Evolutionary conservation across 202 grass and related monocot genomes (phyloP).

Genomic region (Schoenoplectus triqueter): DNA sequence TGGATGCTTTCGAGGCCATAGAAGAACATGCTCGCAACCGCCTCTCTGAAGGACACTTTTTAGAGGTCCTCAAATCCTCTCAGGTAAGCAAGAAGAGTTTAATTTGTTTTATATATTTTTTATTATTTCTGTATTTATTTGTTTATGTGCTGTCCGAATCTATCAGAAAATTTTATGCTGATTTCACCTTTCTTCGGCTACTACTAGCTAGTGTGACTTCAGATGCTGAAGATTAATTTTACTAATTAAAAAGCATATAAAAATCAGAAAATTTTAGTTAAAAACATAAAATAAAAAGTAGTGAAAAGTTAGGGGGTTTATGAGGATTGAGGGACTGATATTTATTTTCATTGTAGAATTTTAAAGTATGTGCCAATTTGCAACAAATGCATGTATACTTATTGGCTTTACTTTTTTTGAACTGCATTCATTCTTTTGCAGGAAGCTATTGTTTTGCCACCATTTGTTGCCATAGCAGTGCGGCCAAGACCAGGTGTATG

Average conservation of each 20-base stretch:
- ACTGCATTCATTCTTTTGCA: constrained; percentile 30
- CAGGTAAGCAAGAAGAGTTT: constrained; percentile 48
- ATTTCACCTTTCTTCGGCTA: background rate
- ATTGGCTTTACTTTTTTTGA: background rate
- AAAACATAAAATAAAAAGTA: background rate
- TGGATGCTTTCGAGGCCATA: constrained; percentile 75
- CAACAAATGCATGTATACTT: background rate
- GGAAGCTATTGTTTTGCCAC: constrained; percentile 96
- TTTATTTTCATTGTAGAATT: background rate
- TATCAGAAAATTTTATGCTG: background rate
- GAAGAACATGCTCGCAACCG: constrained; percentile 50
- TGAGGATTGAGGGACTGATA: too few species aligned
- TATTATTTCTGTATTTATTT: background rate
- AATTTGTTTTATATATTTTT: too few species aligned
- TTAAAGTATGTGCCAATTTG: background rate
- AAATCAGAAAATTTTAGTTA: background rate
- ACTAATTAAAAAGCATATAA: background rate
- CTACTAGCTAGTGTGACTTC: background rate
- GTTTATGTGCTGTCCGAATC: background rate
- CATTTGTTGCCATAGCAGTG: constrained; percentile 95
- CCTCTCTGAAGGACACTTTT: constrained; percentile 78
- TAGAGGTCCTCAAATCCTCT: constrained; percentile 79
- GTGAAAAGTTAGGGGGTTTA: too few species aligned
- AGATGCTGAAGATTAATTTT: background rate
- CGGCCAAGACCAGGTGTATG: constrained; percentile 91